Base-by-base conservation (phyloP, 2,329 filamentous ascomycete genomes). In the Botrytis sinoallii region DNA sequence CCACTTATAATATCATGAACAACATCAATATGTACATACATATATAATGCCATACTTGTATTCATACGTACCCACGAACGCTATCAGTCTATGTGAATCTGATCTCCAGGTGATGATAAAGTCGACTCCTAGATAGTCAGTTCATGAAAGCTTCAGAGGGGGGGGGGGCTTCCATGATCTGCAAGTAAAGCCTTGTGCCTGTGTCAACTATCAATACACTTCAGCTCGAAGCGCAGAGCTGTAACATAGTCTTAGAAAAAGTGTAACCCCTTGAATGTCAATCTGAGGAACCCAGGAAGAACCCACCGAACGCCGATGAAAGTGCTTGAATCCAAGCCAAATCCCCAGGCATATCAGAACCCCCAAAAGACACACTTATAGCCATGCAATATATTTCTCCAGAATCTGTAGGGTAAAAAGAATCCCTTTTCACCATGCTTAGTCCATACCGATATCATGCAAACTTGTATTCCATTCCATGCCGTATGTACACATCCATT, bases 401-500 rank as follows among this genome's bases (percentile, higher is more conserved):
- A 67, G 5, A 2, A 6, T n/a, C 10, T 25, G 35, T 32, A 16
- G 6, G 14, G 38, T 4, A 55, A 40, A 38, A 40, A 16, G 22
- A 14, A 38, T 42, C 6, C 2, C 8, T 20, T 68, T 18, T 42
- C 48, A 57, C 35, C 38, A 52, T 59, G 16, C 70, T 70, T 42
- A 2, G 7, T 29, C 25, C 46, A 69, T 29, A 69, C 42, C 32
- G 22, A 57, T 73, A 74, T 44, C 52, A 42, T 48, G 70, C 60
- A 64, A 61, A 70, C 38, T 72, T 75, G 52, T 73, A 75, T 76
- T 76, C 72, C 55, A 70, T 72, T 68, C 68, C 73, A 61, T 72
- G 46, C 71, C 73, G 70, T 78, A 77, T 78, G 67, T 77, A 77
- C 76, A 78, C 73, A 71, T 52, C 60, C 35, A 55, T 57, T 52